phyloP scores from a whole-genome alignment of 805 yeast genomes.

The Metschnikowia aberdeeniae region DNA sequence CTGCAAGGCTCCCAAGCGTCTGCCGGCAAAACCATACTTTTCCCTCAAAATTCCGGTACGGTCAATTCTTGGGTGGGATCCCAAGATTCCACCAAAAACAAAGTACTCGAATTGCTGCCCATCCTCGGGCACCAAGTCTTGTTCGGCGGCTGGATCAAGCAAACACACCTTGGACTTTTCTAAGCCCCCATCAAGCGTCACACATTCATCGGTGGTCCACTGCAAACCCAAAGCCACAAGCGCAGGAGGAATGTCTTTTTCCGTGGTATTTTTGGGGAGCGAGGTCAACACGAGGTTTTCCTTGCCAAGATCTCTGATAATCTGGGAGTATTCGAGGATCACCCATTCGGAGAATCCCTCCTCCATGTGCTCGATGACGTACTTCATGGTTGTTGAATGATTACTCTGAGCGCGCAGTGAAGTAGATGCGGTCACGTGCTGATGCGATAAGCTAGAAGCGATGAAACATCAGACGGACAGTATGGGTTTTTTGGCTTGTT shows the following conservation, averaged over 20 bases:
- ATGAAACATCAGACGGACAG: not conserved
- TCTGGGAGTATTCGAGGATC: constrained; percentile 75
- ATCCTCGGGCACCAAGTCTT: constrained; percentile 73
- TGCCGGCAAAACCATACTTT: constrained; percentile 80
- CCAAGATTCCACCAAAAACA: constrained; percentile 94
- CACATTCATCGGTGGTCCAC: constrained; percentile 77
- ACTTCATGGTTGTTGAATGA: constrained; percentile 53
- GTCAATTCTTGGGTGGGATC: constrained; percentile 91
- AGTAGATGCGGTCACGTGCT: constrained; percentile 3
- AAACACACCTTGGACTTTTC: constrained; percentile 61
- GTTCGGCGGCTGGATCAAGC: constrained; percentile 81
- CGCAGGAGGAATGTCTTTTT: constrained; percentile 57
- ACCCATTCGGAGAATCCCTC: constrained; percentile 97
- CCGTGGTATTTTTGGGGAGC: constrained; percentile 59
- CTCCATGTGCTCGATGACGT: constrained; percentile 96
- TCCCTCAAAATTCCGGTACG: constrained; percentile 84
- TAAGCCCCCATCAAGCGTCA: constrained; percentile 45
- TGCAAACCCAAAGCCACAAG: constrained; percentile 61
- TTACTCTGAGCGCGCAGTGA: not conserved
- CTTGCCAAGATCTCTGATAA: constrained; percentile 76
- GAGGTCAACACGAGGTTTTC: constrained; percentile 75
- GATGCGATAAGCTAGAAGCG: not conserved
- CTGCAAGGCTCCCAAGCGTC: constrained; percentile 81
- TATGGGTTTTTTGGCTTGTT: no score
- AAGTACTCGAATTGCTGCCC: constrained; percentile 69